Conservation (phyloP, 1,284 basidiomycete genomes). For the Vanrija humicola region DNA sequence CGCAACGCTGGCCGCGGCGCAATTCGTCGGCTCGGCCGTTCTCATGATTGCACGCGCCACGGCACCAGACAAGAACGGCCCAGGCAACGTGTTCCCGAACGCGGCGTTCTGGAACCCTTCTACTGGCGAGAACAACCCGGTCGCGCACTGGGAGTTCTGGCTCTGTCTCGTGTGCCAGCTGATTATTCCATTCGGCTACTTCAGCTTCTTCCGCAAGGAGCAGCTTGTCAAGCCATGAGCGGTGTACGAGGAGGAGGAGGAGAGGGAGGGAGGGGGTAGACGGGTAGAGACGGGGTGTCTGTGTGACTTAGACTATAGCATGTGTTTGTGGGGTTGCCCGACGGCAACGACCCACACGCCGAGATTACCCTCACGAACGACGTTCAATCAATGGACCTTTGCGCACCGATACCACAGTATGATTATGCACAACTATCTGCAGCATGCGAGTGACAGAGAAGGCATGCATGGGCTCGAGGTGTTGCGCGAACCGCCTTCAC, state of each 20-base stretch:
- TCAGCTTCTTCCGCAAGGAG: slow-evolving; percentile 70
- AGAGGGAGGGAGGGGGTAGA: neutral
- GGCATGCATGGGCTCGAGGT: too few relatives aligned
- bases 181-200: slow-evolving; percentile 82
- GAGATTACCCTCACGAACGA: too few relatives aligned
- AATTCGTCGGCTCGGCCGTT: slow-evolving; percentile 52
- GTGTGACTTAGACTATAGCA: too few relatives aligned
- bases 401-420: too few relatives aligned
- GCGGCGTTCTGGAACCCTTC: slow-evolving; percentile 80
- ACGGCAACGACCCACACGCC: too few relatives aligned
- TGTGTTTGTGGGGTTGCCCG: too few relatives aligned
- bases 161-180: slow-evolving; percentile 63
- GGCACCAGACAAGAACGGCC: slow-evolving; percentile 58
- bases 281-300: neutral
- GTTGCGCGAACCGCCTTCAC: too few relatives aligned
- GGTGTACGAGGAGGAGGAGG: too few relatives aligned
- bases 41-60: slow-evolving; percentile 50
- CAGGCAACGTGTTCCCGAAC: slow-evolving; percentile 86
- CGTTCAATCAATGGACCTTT: too few relatives aligned
- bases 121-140: slow-evolving; percentile 43
- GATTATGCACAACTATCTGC: too few relatives aligned
- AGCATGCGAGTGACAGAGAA: too few relatives aligned
- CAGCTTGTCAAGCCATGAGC: slow-evolving; percentile 46
- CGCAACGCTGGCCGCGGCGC: slow-evolving; percentile 80
- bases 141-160: slow-evolving; percentile 66